phyloP scores from a whole-genome alignment of 768 basidiomycete species.

The Leccinum sublutescens region DNA sequence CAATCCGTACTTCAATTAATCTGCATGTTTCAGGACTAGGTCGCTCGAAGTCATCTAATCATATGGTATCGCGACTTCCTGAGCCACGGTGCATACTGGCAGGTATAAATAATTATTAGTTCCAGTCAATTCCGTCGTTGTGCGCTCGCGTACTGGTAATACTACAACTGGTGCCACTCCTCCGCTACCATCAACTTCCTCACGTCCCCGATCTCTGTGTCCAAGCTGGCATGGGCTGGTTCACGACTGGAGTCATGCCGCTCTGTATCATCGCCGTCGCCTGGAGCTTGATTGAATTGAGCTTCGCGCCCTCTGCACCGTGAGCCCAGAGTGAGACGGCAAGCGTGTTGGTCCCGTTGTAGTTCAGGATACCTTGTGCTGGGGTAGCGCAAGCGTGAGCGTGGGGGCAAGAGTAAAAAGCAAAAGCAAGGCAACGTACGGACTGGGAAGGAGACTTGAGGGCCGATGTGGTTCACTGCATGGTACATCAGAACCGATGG shows the following conservation, averaged over 20 bases:
- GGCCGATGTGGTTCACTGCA: slow-evolving; percentile 25
- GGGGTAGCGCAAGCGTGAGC: slow-evolving; percentile 7
- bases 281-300: slow-evolving; percentile 39
- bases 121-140: not conserved
- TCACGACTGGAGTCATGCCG: slow-evolving; percentile 22
- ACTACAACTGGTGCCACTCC: not conserved
- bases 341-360: slow-evolving; percentile 46
- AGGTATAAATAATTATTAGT: not conserved
- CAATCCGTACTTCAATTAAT: too few relatives aligned
- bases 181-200: not conserved
- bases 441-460: slow-evolving; percentile 26
- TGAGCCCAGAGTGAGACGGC: slow-evolving; percentile 49
- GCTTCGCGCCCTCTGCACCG: slow-evolving; percentile 39
- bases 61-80: too few relatives aligned
- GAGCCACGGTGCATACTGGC: not conserved
- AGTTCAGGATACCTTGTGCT: slow-evolving; percentile 53
- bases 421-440: slow-evolving; percentile 14
- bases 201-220: not conserved
- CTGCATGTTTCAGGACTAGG: too few relatives aligned
- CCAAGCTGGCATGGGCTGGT: slow-evolving; percentile 31
- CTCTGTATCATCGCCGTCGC: slow-evolving; percentile 33
- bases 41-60: too few relatives aligned
- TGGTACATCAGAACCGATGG: not conserved
- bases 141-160: not conserved
- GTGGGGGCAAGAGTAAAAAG: not conserved